These are phyloP conservation scores for Pyrenochaeta sp. DNA, from an alignment of 2,329 filamentous ascomycete species.

Conservation along the genomic window DNA sequence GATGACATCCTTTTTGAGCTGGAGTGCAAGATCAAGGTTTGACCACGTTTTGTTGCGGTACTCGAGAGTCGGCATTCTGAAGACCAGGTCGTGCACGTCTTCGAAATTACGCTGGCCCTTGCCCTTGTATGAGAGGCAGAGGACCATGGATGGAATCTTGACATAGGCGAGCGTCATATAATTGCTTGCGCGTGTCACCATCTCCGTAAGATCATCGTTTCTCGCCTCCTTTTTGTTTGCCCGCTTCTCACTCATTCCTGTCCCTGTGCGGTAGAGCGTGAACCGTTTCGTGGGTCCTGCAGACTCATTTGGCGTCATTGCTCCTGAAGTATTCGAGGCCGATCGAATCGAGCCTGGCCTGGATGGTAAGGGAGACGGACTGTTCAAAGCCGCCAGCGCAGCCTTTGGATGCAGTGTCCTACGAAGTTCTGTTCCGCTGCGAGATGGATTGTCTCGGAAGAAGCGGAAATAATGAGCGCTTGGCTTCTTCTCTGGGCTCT, in stretches of 20 bases:
- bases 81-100: slow-evolving; percentile 97
- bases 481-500: slow-evolving; percentile 33
- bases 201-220: slow-evolving; percentile 91
- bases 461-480: slow-evolving; percentile 46
- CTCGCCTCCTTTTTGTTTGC: slow-evolving; percentile 65
- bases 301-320: slow-evolving; percentile 35
- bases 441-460: slow-evolving; percentile 43
- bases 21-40: slow-evolving; percentile 90
- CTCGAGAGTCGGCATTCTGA: slow-evolving; percentile 91
- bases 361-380: slow-evolving; percentile 22
- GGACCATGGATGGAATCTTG: slow-evolving; percentile 91
- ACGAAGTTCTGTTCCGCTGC: slow-evolving; percentile 42
- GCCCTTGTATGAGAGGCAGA: slow-evolving; percentile 96
- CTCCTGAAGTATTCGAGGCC: slow-evolving; percentile 30
- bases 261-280: slow-evolving; percentile 50
- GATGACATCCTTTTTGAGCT: slow-evolving; percentile 93
- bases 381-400: slow-evolving; percentile 21
- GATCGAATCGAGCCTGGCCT: slow-evolving; percentile 44
- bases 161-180: slow-evolving; percentile 98
- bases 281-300: slow-evolving; percentile 50
- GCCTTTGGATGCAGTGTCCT: slow-evolving; percentile 42
- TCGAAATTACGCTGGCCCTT: slow-evolving; percentile 94
- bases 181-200: slow-evolving; percentile 93
- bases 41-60: slow-evolving; percentile 99
- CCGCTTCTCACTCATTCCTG: slow-evolving; percentile 55